Percentiles rank a stretch among this genome's conserved stretches.
phyloP scores from a whole-genome alignment of 345 rosid species.

The Garcia nutans region DNA sequence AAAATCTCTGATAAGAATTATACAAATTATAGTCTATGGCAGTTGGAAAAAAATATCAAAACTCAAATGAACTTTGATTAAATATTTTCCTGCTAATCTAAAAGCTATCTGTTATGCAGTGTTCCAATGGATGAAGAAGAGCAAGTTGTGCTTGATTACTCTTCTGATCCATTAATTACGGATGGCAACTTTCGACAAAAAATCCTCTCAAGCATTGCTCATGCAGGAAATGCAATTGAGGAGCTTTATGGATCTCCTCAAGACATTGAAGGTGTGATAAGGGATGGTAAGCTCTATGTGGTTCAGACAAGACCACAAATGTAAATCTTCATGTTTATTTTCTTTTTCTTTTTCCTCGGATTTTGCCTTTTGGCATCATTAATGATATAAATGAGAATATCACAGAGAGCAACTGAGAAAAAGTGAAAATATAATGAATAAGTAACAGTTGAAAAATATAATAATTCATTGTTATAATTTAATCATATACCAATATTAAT shows the following conservation, averaged over 20 bases:
- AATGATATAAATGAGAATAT: slow-evolving; percentile 3
- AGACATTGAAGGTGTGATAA: slow-evolving; percentile 93
- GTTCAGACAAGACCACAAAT: slow-evolving; percentile 98
- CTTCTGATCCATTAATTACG: slow-evolving; percentile 63
- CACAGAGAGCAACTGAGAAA: neutral
- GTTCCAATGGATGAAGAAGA: slow-evolving; percentile 98
- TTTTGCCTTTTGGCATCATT: slow-evolving; percentile 9
- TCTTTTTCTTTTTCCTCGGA: neutral
- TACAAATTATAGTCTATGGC: neutral
- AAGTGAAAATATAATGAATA: neutral
- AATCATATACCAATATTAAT: neutral
- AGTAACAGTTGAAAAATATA: neutral
- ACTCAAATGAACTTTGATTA: neutral
- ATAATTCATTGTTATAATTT: neutral
- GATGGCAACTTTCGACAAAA: slow-evolving; percentile 62
- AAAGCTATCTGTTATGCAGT: slow-evolving; percentile 40
- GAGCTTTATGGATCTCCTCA: slow-evolving; percentile 85
- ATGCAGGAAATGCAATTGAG: slow-evolving; percentile 76
- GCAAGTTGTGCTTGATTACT: slow-evolving; percentile 68
- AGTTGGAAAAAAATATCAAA: neutral
- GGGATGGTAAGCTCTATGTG: slow-evolving; percentile 80
- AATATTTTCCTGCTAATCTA: neutral
- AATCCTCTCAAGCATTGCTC: slow-evolving; percentile 73
- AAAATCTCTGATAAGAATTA: neutral
- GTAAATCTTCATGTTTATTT: slow-evolving; percentile 41